Conservation (phyloP, 306 rosid species). For the Lathyrus oleraceus region DNA sequence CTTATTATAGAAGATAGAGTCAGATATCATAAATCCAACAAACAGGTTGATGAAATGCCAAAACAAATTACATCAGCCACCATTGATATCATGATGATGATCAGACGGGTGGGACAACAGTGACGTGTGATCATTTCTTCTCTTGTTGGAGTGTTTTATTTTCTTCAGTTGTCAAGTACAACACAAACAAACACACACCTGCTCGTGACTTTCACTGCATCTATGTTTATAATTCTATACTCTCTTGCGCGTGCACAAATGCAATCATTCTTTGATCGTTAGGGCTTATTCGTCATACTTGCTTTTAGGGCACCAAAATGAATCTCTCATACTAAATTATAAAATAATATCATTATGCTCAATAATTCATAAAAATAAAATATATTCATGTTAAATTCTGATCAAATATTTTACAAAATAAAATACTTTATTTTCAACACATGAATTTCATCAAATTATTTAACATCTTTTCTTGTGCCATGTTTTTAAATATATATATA, state of each 20-base stretch:
- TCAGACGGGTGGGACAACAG: slow-evolving; percentile 47
- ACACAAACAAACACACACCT: slow-evolving; percentile 26
- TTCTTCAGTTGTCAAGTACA: slow-evolving; percentile 44
- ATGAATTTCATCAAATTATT: no score
- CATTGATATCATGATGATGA: slow-evolving; percentile 30
- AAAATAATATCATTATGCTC: no score
- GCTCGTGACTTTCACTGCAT: slow-evolving; percentile 41
- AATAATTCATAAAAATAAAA: no score
- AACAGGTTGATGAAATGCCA: slow-evolving; percentile 29
- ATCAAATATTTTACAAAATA: no score
- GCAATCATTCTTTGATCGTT: slow-evolving; percentile 54
- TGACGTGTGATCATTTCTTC: slow-evolving; percentile 48
- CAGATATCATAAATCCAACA: slow-evolving; percentile 28
- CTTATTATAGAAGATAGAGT: slow-evolving; percentile 17
- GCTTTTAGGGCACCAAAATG: not conserved
- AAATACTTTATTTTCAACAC: no score
- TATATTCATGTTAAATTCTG: no score
- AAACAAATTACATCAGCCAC: slow-evolving; percentile 45
- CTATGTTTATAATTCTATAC: slow-evolving; percentile 46
- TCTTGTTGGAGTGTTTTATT: not conserved
- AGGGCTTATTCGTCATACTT: slow-evolving; percentile 40
- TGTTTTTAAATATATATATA: no score
- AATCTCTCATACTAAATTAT: no score
- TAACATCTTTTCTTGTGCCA: no score
- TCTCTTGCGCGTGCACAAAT: slow-evolving; percentile 61